Percentiles rank a stretch among this genome's conserved stretches.
phyloP scores from a whole-genome alignment of 306 rosid species.

The Trifolium dubium region DNA sequence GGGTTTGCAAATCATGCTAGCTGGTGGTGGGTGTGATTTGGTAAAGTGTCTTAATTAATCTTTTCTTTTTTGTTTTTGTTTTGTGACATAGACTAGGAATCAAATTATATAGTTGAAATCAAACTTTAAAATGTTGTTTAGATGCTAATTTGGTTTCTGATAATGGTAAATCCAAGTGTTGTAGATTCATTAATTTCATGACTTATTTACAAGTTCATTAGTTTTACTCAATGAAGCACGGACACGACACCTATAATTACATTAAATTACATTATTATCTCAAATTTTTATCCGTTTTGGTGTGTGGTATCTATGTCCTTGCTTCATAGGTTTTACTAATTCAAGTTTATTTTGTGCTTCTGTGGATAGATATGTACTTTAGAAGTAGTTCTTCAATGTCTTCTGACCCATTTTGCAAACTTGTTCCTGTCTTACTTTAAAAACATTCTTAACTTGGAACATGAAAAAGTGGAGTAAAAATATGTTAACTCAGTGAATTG shows the following conservation, averaged over 20 bases:
- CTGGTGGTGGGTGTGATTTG: slow-evolving; percentile 35
- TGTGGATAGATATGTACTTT: not conserved
- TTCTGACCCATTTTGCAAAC: slow-evolving; percentile 11
- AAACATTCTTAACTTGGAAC: slow-evolving; percentile 16
- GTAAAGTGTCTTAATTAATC: slow-evolving; percentile 42
- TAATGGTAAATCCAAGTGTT: slow-evolving; percentile 19
- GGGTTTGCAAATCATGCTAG: slow-evolving; percentile 37
- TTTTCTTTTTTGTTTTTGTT: not conserved
- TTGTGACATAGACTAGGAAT: slow-evolving; percentile 22
- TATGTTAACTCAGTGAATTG: slow-evolving; percentile 23
- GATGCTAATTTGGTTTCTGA: slow-evolving; percentile 26
- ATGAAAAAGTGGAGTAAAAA: not conserved
- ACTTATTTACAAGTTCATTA: slow-evolving; percentile 26
- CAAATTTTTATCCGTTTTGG: no score
- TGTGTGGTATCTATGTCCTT: no score
- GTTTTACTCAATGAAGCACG: no score
- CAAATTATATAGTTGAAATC: slow-evolving; percentile 16
- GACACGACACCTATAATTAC: no score
- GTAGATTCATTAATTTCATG: slow-evolving; percentile 27
- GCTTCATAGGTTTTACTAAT: no score
- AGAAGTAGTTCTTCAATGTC: slow-evolving; percentile 13
- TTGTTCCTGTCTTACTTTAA: not conserved
- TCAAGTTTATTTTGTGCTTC: not conserved
- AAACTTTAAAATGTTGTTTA: slow-evolving; percentile 29
- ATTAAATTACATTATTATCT: no score